phyloP scores from a whole-genome alignment of 2,329 filamentous ascomycete genomes.

The Clathrospora elynae region DNA sequence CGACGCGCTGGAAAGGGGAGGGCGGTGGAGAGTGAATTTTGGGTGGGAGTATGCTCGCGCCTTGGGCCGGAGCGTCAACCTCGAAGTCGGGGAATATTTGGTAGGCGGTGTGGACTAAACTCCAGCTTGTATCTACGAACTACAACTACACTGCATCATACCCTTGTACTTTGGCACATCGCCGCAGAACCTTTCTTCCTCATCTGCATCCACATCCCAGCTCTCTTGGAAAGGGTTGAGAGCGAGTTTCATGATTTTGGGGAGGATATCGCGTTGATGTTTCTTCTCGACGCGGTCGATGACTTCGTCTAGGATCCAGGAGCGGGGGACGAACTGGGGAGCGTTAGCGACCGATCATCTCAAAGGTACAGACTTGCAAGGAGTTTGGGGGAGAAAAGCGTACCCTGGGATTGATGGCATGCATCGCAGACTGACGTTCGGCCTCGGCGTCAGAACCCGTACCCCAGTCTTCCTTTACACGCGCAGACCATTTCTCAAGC shows the following conservation, averaged over 20 bases:
- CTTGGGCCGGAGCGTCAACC: constrained; percentile 72
- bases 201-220: constrained; percentile 70
- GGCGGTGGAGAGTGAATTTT: constrained; percentile 78
- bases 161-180: constrained; percentile 80
- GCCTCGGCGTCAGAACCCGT: constrained; percentile 64
- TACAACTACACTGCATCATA: constrained; percentile 94
- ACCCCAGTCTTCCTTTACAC: constrained; percentile 78
- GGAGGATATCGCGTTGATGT: constrained; percentile 77
- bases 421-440: constrained; percentile 60
- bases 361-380: too few relatives aligned
- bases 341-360: constrained; percentile 5
- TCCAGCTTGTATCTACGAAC: constrained; percentile 59
- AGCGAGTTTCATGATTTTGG: constrained; percentile 79
- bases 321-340: constrained; percentile 76
- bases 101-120: constrained; percentile 44
- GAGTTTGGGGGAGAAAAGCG: constrained; percentile 1
- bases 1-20: constrained; percentile 70
- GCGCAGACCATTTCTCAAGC: constrained; percentile 77
- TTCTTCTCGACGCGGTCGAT: constrained; percentile 87
- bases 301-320: constrained; percentile 92
- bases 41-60: constrained; percentile 76
- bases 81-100: constrained; percentile 75
- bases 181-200: constrained; percentile 82
- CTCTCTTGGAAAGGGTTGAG: constrained; percentile 81
- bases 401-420: constrained; percentile 9